Evolutionary conservation across 164 flowering plant genomes (phyloP).

Genomic region (Chloranthus sessilifolius): DNA sequence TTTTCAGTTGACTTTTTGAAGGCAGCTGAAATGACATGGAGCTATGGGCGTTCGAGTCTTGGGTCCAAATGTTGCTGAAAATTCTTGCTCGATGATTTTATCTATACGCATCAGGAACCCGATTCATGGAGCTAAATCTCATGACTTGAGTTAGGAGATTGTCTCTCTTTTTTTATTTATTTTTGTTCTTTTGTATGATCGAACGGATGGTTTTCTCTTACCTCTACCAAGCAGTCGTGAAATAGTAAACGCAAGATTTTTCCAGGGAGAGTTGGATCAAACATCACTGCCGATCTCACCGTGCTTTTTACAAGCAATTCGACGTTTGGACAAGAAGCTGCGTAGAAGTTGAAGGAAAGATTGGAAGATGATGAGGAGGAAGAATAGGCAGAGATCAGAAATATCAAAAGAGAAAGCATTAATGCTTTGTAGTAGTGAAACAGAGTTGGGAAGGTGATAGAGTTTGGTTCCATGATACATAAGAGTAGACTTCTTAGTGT

Average conservation of each 20-base stretch:
- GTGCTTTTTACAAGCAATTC: constrained; percentile 57
- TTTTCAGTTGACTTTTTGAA: too few relatives aligned
- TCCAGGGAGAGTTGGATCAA: constrained; percentile 61
- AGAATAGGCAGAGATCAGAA: too few relatives aligned
- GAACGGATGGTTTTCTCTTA: constrained; percentile 13
- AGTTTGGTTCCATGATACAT: neutral
- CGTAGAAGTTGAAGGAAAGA: constrained; percentile 52
- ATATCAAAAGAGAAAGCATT: neutral
- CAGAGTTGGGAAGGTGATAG: neutral
- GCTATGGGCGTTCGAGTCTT: too few relatives aligned
- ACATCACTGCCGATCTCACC: constrained; percentile 53
- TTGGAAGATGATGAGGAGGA: constrained; percentile 18
- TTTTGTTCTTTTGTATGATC: too few relatives aligned
- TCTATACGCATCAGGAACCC: too few relatives aligned
- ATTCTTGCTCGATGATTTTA: too few relatives aligned
- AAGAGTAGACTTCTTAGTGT: neutral
- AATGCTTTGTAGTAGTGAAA: constrained; percentile 2
- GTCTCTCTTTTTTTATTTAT: too few relatives aligned
- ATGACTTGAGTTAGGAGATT: too few relatives aligned
- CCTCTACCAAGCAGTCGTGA: constrained; percentile 91
- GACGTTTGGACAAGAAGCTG: constrained; percentile 57
- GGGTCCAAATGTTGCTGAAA: too few relatives aligned
- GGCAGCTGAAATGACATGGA: too few relatives aligned
- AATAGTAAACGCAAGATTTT: constrained; percentile 71
- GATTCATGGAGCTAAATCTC: too few relatives aligned